phyloP scores from a whole-genome alignment of 2,329 filamentous ascomycete species.

The Aspergillus latus region DNA sequence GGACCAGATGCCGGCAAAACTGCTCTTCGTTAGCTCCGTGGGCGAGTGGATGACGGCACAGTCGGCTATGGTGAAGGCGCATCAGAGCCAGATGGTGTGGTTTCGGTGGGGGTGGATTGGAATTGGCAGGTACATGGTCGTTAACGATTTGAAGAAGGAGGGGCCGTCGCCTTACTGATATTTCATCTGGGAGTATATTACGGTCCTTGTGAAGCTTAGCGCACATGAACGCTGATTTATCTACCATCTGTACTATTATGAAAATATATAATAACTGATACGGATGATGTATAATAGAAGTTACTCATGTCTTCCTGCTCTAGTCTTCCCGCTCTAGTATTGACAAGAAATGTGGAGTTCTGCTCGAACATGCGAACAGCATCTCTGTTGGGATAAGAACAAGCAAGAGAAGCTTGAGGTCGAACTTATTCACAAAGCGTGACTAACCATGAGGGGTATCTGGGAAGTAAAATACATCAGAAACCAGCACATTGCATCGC shows the following conservation, averaged over 20 bases:
- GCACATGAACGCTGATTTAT: too few relatives aligned
- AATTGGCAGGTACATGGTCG: constrained; percentile 87
- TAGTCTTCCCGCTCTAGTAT: too few relatives aligned
- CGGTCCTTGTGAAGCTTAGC: too few relatives aligned
- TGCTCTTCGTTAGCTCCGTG: constrained; percentile 72
- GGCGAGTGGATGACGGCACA: constrained; percentile 67
- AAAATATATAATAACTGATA: too few relatives aligned
- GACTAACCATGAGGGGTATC: not conserved
- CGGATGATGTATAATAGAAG: too few relatives aligned
- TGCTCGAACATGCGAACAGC: not conserved
- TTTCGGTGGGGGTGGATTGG: constrained; percentile 96
- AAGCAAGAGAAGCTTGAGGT: not conserved
- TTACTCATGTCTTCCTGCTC: too few relatives aligned
- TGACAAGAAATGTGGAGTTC: too few relatives aligned
- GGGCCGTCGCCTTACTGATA: not conserved
- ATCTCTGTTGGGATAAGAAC: not conserved
- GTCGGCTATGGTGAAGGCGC: constrained; percentile 83
- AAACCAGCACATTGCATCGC: not conserved
- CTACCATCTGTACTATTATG: too few relatives aligned
- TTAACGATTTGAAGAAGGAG: constrained; percentile 78
- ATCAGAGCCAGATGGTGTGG: constrained; percentile 97
- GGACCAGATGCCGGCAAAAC: constrained; percentile 56
- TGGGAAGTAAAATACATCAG: not conserved
- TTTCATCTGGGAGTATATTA: too few relatives aligned
- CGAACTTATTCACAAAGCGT: not conserved